Base-by-base conservation (phyloP, 2,329 filamentous ascomycete species). In the Aureobasidium uvarum region DNA sequence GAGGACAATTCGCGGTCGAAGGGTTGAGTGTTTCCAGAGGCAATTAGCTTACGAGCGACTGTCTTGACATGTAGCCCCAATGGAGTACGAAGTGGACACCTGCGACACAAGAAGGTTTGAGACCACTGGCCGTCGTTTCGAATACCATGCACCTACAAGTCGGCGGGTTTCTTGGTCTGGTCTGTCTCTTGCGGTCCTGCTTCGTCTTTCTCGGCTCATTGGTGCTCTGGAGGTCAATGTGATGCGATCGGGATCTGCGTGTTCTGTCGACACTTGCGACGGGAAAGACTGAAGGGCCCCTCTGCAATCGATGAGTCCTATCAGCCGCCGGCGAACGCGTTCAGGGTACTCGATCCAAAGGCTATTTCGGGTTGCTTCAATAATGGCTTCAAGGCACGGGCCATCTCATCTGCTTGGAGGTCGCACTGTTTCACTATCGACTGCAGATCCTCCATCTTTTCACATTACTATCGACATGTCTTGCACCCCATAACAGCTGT, bases 361-460 rank as follows among this genome's bases (percentile, higher is more conserved):
- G 56, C n/a, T 60, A 60, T 60, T 48, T 48, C n/a, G 31, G 56
- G 41, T 31, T 33, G 39, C 43, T 60, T 6, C 10, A 33, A 25
- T 60, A 33, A 25, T 60, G 56, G 56, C 28, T 60, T n/a, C 14
- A 38, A 25, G n/a, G 56, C 56, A 60, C 56, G 56, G 56, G 14
- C 56, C 56, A 48, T 60, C 56, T 60, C 56, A 60, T 60, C 56
- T 60, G 45, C 56, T 60, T 48, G 28, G 38, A 60, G 56, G 56
- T 36, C 28, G 41, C 41, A 36, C 41, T 43, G 39, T 58, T 25
- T 58, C 55, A 33, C 13, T 39, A 31, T 43, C 43, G n/a, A 46
- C n/a, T 18, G 56, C 43, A 43, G 38, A 58, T 60, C 41, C 56
- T 60, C 41, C 56, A 55, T 55, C 20, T 55, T 41, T 55, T 25